phyloP scores from a whole-genome alignment of 805 yeast genomes.

The Candida dajiaensis region DNA sequence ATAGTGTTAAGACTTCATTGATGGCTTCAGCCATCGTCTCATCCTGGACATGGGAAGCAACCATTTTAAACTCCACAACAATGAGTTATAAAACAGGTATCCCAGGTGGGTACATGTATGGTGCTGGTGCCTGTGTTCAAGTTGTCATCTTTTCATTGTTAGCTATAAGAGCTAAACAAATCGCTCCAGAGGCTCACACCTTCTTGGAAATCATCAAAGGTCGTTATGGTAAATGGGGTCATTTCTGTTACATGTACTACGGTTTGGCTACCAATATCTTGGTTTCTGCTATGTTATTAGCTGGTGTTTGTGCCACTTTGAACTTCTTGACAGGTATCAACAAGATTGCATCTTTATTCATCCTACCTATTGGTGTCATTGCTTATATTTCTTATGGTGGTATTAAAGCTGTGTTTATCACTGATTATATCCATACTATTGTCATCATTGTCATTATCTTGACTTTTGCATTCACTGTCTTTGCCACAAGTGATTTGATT shows the following conservation, averaged over 20 bases:
- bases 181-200: constrained; percentile 90
- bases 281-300: constrained; percentile 87
- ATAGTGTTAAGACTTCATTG: constrained; percentile 78
- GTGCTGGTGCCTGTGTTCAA: constrained; percentile 89
- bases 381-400: constrained; percentile 78
- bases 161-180: constrained; percentile 83
- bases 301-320: constrained; percentile 87
- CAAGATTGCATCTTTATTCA: constrained; percentile 73
- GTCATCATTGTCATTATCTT: constrained; percentile 71
- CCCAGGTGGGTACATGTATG: constrained; percentile 63
- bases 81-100: constrained; percentile 78
- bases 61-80: constrained; percentile 67
- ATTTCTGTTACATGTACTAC: constrained; percentile 64
- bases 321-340: constrained; percentile 77
- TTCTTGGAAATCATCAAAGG: constrained; percentile 78
- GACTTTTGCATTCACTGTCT: constrained; percentile 76
- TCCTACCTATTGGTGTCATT: constrained; percentile 77
- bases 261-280: constrained; percentile 84
- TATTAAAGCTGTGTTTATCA: constrained; percentile 72
- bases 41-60: constrained; percentile 94
- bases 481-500: constrained; percentile 57
- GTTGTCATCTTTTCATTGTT: constrained; percentile 79
- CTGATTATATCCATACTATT: constrained; percentile 79
- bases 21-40: constrained; percentile 89
- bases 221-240: constrained; percentile 76